Base-by-base conservation (phyloP, 805 yeast species). In the Tetrapisispora nanseiensis region DNA sequence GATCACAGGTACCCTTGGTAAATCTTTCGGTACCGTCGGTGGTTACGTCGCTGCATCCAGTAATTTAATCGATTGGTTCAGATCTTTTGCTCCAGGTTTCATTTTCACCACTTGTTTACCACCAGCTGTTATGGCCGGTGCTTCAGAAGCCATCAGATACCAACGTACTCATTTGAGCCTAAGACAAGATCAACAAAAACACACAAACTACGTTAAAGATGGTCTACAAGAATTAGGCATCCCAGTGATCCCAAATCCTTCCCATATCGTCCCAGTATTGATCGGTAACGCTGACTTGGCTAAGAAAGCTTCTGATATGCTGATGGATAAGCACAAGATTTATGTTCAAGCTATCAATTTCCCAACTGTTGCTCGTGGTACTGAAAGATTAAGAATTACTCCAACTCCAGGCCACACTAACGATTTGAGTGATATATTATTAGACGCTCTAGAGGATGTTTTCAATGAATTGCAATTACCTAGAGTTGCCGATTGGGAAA, bases 331-430 rank as follows among this genome's bases (percentile, higher is more conserved):
- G 55, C 83, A 87, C 67, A 74, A 76, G 50, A 89, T 92, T 61
- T 92, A 92, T 59, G 98, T 94, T 36, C 99, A 92, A 69, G 96
- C 97, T 37, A 92, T 92, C 63, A 92, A 92, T 70, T 92, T 82
- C 78, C 99, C 99, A 47, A 92, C 98, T 20, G 98, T 92, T 46
- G 82, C 96, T 16, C 79, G 83, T 52, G 98, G 98, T 46, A 82
- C 87, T 51, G 99, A 92, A 69, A 80, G 98, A 62, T 76, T 92
- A 56, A 80, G 99, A 68, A 79, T 92, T 59, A 92, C 99, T n/a
- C 97, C 99, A 43, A 89, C 98, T 33, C 99, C 99, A 29, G 97
- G 96, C 42, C 99, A 92, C 63, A 75, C 78, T 16, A 72, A 78
- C 45, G 84, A 80, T 44, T 71, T 86, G 39, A 74, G 90, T 41